phyloP scores from a whole-genome alignment of 1,139 yeast genomes.

The Magnusiomyces suaveolens region DNA sequence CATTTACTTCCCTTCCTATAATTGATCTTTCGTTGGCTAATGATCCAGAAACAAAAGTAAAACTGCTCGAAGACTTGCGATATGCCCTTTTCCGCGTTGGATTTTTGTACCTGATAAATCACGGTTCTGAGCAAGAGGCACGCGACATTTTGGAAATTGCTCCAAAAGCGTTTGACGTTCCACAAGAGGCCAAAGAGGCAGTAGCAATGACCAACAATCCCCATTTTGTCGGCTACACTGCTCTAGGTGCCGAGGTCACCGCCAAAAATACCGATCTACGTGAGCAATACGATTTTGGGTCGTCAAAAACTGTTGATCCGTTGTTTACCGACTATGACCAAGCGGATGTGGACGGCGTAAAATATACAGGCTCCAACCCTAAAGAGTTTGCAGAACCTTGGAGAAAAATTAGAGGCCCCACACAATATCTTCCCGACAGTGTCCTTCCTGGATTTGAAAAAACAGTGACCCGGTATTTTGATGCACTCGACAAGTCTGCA shows the following conservation, averaged over 20 bases:
- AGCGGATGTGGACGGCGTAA: constrained; percentile 36
- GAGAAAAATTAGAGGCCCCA: constrained; percentile 55
- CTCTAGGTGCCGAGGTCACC: constrained; percentile 58
- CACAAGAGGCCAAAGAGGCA: constrained; percentile 40
- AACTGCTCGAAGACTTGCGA: constrained; percentile 40
- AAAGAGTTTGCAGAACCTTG: constrained; percentile 26
- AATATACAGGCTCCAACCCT: neutral
- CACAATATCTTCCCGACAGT: constrained; percentile 46
- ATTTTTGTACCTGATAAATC: constrained; percentile 46
- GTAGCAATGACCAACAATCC: constrained; percentile 55
- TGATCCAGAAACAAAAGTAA: constrained; percentile 36
- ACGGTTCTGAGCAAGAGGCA: constrained; percentile 39
- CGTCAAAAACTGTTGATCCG: constrained; percentile 38
- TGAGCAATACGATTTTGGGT: constrained; percentile 60
- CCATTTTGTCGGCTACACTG: constrained; percentile 59
- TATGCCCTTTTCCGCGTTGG: constrained; percentile 55
- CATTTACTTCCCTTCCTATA: constrained; percentile 25
- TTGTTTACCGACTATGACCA: constrained; percentile 15
- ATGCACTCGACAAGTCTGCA: constrained; percentile 41
- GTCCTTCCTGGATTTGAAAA: constrained; percentile 45
- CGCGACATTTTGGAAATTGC: constrained; percentile 38
- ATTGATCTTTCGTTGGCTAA: constrained; percentile 27
- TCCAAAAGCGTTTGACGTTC: constrained; percentile 44
- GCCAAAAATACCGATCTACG: constrained; percentile 52
- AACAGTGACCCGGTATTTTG: constrained; percentile 39